These are phyloP conservation scores for Sporothrix dimorphospora DNA, from an alignment of 2,329 filamentous ascomycete genomes.

Conservation along the genomic window DNA sequence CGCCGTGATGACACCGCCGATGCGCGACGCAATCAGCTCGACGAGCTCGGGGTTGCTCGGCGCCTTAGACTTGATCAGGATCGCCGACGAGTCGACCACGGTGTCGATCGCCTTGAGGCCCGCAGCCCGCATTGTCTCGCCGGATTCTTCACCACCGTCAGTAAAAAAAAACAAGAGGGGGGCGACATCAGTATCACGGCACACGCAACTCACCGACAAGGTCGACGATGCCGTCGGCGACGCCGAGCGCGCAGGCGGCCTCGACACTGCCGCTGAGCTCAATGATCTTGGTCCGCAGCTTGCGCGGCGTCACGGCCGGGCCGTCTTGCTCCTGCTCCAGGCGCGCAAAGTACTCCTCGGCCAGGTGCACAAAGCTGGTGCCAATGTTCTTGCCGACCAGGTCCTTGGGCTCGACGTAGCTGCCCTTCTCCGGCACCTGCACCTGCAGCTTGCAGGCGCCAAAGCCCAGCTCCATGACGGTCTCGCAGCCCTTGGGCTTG, in stretches of 20 bases:
- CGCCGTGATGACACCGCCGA: conserved; percentile 91
- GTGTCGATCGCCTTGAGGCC: conserved; percentile 94
- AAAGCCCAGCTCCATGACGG: conserved; percentile 88
- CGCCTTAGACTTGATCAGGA: conserved; percentile 87
- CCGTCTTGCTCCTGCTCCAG: conserved; percentile 64
- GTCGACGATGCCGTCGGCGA: conserved; percentile 96
- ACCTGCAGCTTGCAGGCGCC: conserved; percentile 92
- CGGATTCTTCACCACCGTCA: too few species aligned
- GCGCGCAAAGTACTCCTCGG: conserved; percentile 79
- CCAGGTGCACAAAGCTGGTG: conserved; percentile 88
- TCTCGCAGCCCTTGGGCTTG: conserved; percentile 68
- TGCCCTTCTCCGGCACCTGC: conserved; percentile 89
- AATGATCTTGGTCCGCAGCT: conserved; percentile 84
- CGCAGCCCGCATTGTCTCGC: conserved; percentile 96
- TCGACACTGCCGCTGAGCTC: conserved; percentile 96
- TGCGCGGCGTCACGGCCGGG: conserved; percentile 46
- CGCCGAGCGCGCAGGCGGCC: conserved; percentile 91
- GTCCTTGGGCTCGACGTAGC: conserved; percentile 69
- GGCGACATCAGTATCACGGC: too few species aligned
- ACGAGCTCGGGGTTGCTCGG: conserved; percentile 80
- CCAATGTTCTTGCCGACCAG: conserved; percentile 91
- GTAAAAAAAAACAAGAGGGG: too few species aligned
- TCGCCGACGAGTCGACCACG: conserved; percentile 82
- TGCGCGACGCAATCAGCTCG: conserved; percentile 81
- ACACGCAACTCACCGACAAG: too few species aligned